Evolutionary conservation across 2,329 filamentous ascomycete species (phyloP).

Genomic region (Paracoccidioides lutzii): DNA sequence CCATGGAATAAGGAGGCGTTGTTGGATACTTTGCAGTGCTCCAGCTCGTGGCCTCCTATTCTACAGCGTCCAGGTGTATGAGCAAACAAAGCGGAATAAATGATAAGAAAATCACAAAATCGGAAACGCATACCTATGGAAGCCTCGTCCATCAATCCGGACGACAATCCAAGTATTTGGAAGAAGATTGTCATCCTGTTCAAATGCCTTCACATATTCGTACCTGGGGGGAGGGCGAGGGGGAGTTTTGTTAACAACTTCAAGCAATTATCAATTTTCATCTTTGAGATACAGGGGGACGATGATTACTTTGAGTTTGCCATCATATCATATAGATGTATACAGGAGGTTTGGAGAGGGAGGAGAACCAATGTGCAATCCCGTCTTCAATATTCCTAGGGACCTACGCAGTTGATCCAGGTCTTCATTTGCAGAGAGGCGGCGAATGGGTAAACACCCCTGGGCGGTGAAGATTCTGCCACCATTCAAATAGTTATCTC

Average conservation of each 20-base stretch:
- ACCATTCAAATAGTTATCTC: too few relatives aligned
- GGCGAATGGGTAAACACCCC: too few relatives aligned
- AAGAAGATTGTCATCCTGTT: slow-evolving; percentile 66
- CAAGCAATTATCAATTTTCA: not conserved
- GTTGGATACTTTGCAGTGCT: too few relatives aligned
- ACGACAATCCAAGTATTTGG: slow-evolving; percentile 94
- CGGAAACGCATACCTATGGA: slow-evolving; percentile 58
- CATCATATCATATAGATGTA: slow-evolving; percentile 5
- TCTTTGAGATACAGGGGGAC: not conserved
- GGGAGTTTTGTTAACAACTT: not conserved
- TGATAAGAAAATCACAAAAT: not conserved
- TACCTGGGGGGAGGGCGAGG: slow-evolving; percentile 44
- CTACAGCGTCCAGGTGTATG: not conserved
- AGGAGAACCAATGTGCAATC: not conserved
- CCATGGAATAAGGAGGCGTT: too few relatives aligned
- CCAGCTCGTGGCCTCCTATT: too few relatives aligned
- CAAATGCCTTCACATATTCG: slow-evolving; percentile 85
- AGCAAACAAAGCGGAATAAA: not conserved
- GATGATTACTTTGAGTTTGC: slow-evolving; percentile 14
- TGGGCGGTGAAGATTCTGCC: too few relatives aligned
- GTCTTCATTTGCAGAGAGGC: not conserved
- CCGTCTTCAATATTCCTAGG: too few relatives aligned
- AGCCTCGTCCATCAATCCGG: slow-evolving; percentile 83
- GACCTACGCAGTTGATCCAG: not conserved
- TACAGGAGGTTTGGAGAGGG: not conserved